Conservation (phyloP, 2,329 filamentous ascomycete genomes). For the Colletotrichum filicis region DNA sequence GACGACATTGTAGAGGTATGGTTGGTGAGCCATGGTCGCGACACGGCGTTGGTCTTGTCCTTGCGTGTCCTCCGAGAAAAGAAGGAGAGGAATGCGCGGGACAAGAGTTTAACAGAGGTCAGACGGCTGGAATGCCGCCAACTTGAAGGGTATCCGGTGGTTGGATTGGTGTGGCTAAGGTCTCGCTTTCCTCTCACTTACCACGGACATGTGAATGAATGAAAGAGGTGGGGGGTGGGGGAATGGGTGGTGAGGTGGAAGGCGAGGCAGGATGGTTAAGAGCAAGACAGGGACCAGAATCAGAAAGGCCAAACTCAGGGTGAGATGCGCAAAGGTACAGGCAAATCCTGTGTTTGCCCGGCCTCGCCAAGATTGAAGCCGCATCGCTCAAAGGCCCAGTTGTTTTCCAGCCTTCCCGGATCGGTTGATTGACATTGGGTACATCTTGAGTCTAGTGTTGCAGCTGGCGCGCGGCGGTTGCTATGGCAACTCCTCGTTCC, state of each 20-base stretch:
- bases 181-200: background rate
- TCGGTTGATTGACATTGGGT: background rate
- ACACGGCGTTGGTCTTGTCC: background rate
- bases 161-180: background rate
- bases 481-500: background rate
- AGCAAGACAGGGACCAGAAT: background rate
- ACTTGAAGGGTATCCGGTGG: background rate
- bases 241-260: background rate
- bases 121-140: constrained; percentile 19
- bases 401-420: background rate
- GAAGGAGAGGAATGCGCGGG: constrained; percentile 5
- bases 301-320: background rate
- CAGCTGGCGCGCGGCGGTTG: background rate
- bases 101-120: background rate
- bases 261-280: constrained; percentile 9
- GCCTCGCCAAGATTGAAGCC: background rate
- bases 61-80: background rate
- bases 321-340: background rate
- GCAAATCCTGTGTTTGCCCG: background rate
- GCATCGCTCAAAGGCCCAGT: background rate
- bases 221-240: constrained; percentile 7
- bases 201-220: constrained; percentile 15
- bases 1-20: constrained; percentile 77
- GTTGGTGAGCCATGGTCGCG: constrained; percentile 53
- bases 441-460: background rate